phyloP scores from a whole-genome alignment of 2,329 filamentous ascomycete species.

The Xylariaceae sp. region DNA sequence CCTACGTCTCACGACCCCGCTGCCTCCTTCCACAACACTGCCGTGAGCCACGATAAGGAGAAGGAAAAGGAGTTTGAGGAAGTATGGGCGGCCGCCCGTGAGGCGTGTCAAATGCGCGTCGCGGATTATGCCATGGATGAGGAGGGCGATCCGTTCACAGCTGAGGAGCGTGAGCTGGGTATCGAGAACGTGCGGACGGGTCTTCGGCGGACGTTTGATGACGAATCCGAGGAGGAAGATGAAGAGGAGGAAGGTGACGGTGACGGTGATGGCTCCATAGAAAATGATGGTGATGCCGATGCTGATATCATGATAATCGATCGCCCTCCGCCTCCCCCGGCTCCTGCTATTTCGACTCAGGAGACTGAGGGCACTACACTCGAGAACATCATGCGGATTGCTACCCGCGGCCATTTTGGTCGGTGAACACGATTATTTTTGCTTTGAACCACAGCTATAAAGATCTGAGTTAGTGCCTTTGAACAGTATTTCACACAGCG shows the following conservation, averaged over 20 bases:
- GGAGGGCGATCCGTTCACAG: conserved; percentile 71
- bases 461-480: too few species aligned
- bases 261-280: conserved; percentile 20
- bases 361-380: conserved; percentile 35
- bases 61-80: conserved; percentile 46
- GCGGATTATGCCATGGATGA: conserved; percentile 50
- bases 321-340: conserved; percentile 38
- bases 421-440: neutral
- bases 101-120: conserved; percentile 42
- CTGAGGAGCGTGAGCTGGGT: conserved; percentile 70
- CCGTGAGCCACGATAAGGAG: conserved; percentile 40
- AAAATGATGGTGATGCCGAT: conserved; percentile 24
- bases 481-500: too few species aligned
- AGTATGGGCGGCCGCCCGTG: conserved; percentile 45
- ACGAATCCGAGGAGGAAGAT: conserved; percentile 62
- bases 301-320: conserved; percentile 43
- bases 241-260: conserved; percentile 57
- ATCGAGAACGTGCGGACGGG: conserved; percentile 76
- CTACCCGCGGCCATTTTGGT: conserved; percentile 29
- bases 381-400: conserved; percentile 37
- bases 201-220: conserved; percentile 61
- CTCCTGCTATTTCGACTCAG: conserved; percentile 34
- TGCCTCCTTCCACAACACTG: too few species aligned
- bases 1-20: conserved; percentile 10
- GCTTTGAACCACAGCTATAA: too few species aligned